Evolutionary conservation across 148 eudicot species (phyloP), one percentile per base, ranked within the genome.

Genomic region (Dysphania ambrosioides): DNA sequence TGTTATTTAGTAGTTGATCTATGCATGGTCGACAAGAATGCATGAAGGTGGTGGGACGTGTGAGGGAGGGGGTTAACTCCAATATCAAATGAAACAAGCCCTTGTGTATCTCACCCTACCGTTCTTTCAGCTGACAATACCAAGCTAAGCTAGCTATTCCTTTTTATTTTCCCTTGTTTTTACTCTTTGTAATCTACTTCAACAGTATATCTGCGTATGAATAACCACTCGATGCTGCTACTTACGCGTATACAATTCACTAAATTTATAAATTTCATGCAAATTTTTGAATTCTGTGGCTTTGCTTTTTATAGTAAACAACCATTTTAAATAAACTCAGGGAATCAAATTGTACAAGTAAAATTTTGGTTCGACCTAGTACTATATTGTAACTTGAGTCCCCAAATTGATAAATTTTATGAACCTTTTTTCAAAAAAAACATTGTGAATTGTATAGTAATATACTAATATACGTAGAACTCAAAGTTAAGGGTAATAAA

Each of bases 121-220:
- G 81, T 71, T 78, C 68, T 75, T 78, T 44, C 57, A 68, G 81
- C 84, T 71, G 81, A 82, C 84, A 35, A 34, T 19, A 60, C 19
- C 11, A 35, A 65, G 7, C 47, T 65, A 10, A n/a, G n/a, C n/a
- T n/a, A n/a, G n/a, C n/a, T n/a, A n/a, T n/a, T 65, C n/a, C 44
- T 10, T n/a, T 32, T 35, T 29, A 65, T 35, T 21, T 9, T 65
- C 44, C 13, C 36, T 65, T 65, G 68, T 65, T 36, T 65, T 65
- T 36, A 35, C 27, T 65, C 36, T 35, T 36, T 65, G 68, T 35
- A 35, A 35, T 36, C 44, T 36, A 65, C 47, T 35, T 34, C 3
- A 35, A 24, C 35, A 32, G 41, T 62, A 16, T 30, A 11, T n/a
- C n/a, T n/a, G n/a, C n/a, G n/a, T n/a, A n/a, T n/a, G n/a, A n/a